Evolutionary conservation across 805 yeast species (phyloP).

Genomic region (Sugiyamaella lignohabitans): DNA sequence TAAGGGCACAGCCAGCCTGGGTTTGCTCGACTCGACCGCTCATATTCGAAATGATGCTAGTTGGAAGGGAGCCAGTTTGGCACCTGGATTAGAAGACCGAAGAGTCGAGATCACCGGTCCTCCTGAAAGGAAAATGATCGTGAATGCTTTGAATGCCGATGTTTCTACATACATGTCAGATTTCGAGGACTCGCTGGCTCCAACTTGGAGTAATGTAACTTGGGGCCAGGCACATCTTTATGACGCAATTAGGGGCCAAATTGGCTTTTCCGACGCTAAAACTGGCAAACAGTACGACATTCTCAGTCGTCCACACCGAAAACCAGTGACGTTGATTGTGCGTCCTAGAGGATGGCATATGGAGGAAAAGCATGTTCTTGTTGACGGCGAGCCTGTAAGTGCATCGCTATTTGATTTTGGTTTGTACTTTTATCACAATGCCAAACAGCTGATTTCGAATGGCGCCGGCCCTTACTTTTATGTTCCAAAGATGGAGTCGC

Average conservation of each 20-base stretch:
- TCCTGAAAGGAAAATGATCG: constrained; percentile 65
- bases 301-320: constrained; percentile 11
- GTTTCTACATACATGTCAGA: constrained; percentile 72
- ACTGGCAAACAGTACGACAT: constrained; percentile 42
- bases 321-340: constrained; percentile 39
- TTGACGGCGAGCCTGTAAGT: constrained; percentile 58
- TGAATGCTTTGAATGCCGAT: constrained; percentile 59
- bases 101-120: constrained; percentile 72
- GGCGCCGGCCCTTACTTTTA: constrained; percentile 70
- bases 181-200: constrained; percentile 64
- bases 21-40: constrained; percentile 28
- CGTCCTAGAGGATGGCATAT: constrained; percentile 67
- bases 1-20: constrained; percentile 39
- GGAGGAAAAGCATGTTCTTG: constrained; percentile 53
- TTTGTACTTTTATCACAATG: constrained; percentile 60
- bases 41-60: constrained; percentile 54
- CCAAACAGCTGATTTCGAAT: constrained; percentile 44
- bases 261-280: constrained; percentile 34
- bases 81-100: constrained; percentile 59
- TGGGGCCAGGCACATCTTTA: constrained; percentile 64
- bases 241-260: constrained; percentile 55
- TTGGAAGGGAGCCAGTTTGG: constrained; percentile 64
- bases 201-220: constrained; percentile 58
- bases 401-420: constrained; percentile 65
- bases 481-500: constrained; percentile 68